These are phyloP conservation scores for Thelonectria olida DNA, from an alignment of 2,329 filamentous ascomycete species.

Conservation along the genomic window DNA sequence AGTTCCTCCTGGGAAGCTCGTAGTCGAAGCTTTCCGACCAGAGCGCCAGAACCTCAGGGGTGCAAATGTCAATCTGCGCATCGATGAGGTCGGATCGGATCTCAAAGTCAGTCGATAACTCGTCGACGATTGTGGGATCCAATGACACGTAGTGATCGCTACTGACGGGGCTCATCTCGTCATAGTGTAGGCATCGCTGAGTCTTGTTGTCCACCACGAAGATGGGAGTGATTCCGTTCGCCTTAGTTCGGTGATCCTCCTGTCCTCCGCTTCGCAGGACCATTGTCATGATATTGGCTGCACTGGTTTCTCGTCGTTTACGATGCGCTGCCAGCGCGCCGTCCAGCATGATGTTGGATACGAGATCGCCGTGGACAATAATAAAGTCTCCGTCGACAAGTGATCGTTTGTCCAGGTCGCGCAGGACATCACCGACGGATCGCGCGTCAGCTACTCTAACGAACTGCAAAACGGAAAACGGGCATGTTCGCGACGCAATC, in stretches of 20 bases:
- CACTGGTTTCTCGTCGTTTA: slow-evolving; percentile 81
- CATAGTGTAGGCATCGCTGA: slow-evolving; percentile 89
- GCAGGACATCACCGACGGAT: slow-evolving; percentile 92
- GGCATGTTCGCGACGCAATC: slow-evolving; percentile 60
- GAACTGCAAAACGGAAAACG: slow-evolving; percentile 84
- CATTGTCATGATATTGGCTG: slow-evolving; percentile 98
- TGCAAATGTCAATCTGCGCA: slow-evolving; percentile 96
- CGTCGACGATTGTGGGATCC: slow-evolving; percentile 80
- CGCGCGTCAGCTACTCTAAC: slow-evolving; percentile 84
- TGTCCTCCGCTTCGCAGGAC: slow-evolving; percentile 81
- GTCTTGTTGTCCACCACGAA: slow-evolving; percentile 87
- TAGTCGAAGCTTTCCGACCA: slow-evolving; percentile 99
- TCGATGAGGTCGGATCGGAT: slow-evolving; percentile 90
- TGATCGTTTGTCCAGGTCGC: slow-evolving; percentile 87
- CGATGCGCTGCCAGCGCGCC: slow-evolving; percentile 80
- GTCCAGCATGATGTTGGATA: slow-evolving; percentile 90
- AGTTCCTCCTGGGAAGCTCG: slow-evolving; percentile 86
- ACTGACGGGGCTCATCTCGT: slow-evolving; percentile 81
- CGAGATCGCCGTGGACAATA: slow-evolving; percentile 89
- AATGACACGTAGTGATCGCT: slow-evolving; percentile 73
- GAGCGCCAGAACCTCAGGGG: slow-evolving; percentile 90
- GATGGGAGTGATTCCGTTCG: slow-evolving; percentile 77
- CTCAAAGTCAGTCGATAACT: slow-evolving; percentile 77
- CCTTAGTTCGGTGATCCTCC: slow-evolving; percentile 77
- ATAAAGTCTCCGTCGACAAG: slow-evolving; percentile 92